Evolutionary conservation across 129 eudicot genomes (phyloP), one percentile per base, ranked within the genome.

Genomic region (Deinandra increscens): DNA sequence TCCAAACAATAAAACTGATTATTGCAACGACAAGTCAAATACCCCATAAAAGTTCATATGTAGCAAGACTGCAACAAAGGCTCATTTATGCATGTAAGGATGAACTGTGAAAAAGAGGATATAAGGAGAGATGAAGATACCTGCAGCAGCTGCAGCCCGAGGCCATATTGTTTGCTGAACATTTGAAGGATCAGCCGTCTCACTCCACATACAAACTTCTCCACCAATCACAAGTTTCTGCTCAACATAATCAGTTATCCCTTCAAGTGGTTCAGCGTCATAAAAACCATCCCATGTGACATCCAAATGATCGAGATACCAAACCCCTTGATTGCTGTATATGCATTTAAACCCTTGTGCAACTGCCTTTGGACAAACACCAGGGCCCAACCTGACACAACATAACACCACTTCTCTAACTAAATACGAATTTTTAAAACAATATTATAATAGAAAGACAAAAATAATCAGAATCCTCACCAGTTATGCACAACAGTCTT

Each of bases 121-220:
- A 55, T 26, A 20, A 23, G 46, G 4, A 60, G 18, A n/a, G 34
- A 20, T 11, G 18, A 42, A 63, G 51, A 59, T 86, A 94, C 99
- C 99, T 85, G 99, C 99, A 63, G 95, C 96, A 22, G 98, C 95
- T n/a, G 98, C 96, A 70, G 99, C 99, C 67, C 97, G 87, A 43
- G 97, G 97, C 97, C 97, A 90, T 78, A 93, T 94, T 7, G 97
- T 87, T 55, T 82, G 87, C 68, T 81, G 96, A 76, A 89, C 97
- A 73, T 89, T 74, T 39, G 99, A 94, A 76, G 99, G 77, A 77
- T 94, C 99, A 11, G 86, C 97, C 23, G 78, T 84, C 78, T 94
- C 99, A 58, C 90, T 88, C 99, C 97, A 94, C 99, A 94, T 86
- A 81, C 98, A 94, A 53, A 85, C 97, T 81, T 89, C 96, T 54